Conservation (phyloP, 768 basidiomycete species). For the Asterophora lycoperdoides region DNA sequence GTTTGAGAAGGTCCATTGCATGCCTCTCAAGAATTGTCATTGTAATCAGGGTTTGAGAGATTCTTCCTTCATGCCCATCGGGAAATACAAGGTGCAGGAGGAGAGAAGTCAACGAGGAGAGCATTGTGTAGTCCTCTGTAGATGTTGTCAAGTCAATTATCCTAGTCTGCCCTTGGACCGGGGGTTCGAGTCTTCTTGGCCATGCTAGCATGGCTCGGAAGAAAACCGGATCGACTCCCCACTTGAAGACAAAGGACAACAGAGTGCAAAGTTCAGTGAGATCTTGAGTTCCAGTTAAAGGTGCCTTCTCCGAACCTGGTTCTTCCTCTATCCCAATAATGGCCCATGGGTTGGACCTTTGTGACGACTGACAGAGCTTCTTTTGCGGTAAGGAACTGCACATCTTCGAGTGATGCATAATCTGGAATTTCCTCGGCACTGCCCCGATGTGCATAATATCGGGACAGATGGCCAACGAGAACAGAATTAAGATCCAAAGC, state of each 20-base stretch:
- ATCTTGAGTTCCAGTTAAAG: conserved; percentile 63
- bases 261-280: conserved; percentile 58
- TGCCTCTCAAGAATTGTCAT: conserved; percentile 54
- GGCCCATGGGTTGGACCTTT: conserved; percentile 42
- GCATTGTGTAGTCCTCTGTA: conserved; percentile 37
- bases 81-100: conserved; percentile 54
- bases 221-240: conserved; percentile 60
- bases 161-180: conserved; percentile 18
- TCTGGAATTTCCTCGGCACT: conserved; percentile 15
- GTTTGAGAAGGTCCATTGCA: conserved; percentile 51
- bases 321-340: conserved; percentile 29
- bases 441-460: conserved; percentile 32
- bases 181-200: conserved; percentile 30
- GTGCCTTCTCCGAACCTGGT: conserved; percentile 15
- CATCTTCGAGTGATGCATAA: conserved; percentile 30
- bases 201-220: conserved; percentile 36
- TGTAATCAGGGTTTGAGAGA: conserved; percentile 59
- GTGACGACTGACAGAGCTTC: conserved; percentile 50
- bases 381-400: conserved; percentile 51
- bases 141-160: conserved; percentile 43
- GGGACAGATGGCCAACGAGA: conserved; percentile 34
- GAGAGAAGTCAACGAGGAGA: conserved; percentile 40
- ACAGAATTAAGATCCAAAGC: conserved; percentile 32
- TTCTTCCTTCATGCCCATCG: conserved; percentile 38
- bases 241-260: conserved; percentile 64